Conservation (phyloP, 495 filamentous ascomycete genomes). For the Aspergillus mulundensis region DNA sequence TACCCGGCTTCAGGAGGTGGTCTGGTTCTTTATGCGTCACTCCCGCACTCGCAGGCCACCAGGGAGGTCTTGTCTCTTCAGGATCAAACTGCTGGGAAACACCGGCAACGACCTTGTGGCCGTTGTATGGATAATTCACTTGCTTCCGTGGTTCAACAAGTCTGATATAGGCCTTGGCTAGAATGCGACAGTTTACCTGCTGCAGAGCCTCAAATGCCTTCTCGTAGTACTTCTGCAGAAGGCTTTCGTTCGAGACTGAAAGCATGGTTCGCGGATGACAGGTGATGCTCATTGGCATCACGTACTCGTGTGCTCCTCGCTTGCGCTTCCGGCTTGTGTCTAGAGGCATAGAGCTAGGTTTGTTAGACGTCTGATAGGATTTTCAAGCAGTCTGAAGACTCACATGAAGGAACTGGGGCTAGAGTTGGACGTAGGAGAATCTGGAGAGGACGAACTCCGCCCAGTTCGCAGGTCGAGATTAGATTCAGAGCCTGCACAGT, state of each 20-base stretch:
- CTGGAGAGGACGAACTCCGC: constrained; percentile 17
- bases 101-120: constrained; percentile 40
- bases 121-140: constrained; percentile 72
- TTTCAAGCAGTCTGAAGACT: not conserved
- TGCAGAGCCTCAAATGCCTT: constrained; percentile 63
- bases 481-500: not conserved
- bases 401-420: constrained; percentile 17
- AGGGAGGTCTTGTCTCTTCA: constrained; percentile 54
- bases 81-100: constrained; percentile 34
- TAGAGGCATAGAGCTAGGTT: not conserved
- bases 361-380: not conserved
- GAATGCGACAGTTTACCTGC: constrained; percentile 62
- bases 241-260: constrained; percentile 47
- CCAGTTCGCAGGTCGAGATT: constrained; percentile 8
- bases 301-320: constrained; percentile 25
- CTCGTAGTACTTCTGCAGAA: constrained; percentile 57
- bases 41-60: constrained; percentile 66
- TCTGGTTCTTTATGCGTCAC: constrained; percentile 74
- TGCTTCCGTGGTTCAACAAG: constrained; percentile 82
- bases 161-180: constrained; percentile 77
- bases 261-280: constrained; percentile 36
- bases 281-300: constrained; percentile 27
- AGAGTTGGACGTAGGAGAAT: constrained; percentile 7
- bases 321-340: constrained; percentile 20
- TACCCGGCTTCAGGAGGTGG: constrained; percentile 69